Evolutionary conservation across 345 rosid species (phyloP), one percentile per base, ranked within the genome.

Genomic region (Eucalyptus caleyi): DNA sequence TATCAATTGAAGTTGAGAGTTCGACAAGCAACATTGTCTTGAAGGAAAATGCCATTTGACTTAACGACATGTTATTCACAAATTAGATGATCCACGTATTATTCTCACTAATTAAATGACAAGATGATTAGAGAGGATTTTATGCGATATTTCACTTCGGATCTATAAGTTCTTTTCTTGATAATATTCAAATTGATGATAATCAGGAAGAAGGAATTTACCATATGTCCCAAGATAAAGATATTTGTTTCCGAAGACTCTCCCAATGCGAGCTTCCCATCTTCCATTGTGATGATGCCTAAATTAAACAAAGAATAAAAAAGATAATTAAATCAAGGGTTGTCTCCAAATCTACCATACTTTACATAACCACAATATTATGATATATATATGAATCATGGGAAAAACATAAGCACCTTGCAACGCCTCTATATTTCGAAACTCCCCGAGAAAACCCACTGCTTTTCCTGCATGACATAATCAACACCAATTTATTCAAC

Each of bases 361-460:
- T 42, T 82, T 19, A 42, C 16, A 42, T 82, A 47, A 82, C 8
- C 47, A 42, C 50, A 19, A 82, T 1, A 42, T 47, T 47, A 40
- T 21, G 15, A 62, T 19, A 53, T 53, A n/a, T 7, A 15, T n/a
- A 14, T 15, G 10, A 15, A 13, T n/a, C 37, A 7, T 30, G 77
- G 83, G 27, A 11, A 34, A 11, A 86, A 60, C 16, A 16, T 50
- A 26, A 21, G 53, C 95, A 97, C 99, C 99, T 96, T 65, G 99
- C 99, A 14, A 98, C 99, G 2, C 99, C 99, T 95, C 99, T 94
- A 62, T 96, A 98, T 90, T 98, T 98, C 9, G 99, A 98, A 18
- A 96, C 98, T 40, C 99, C 99, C 14, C 99, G 97, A 86, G 99
- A 98, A 88, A 98, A 98, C 53, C 99, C 99, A 91, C 96, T 98